Evolutionary conservation across 805 yeast species (phyloP), one percentile per base, ranked within the genome.

Genomic region (Danielozyma ontarioensis): DNA sequence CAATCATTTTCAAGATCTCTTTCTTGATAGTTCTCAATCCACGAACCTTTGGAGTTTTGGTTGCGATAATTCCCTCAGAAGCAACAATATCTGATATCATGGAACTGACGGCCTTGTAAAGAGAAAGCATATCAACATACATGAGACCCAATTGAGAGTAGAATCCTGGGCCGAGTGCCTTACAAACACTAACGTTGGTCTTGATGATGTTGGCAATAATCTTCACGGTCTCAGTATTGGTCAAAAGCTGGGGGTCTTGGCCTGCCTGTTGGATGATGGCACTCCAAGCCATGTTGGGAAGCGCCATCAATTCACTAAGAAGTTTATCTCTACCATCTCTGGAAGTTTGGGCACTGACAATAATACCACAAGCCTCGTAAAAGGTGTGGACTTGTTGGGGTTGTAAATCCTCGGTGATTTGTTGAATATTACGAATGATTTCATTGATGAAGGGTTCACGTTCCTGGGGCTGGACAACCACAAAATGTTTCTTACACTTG

Each of bases 341-440:
- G 28, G 80, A 73, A 25, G 81, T 76, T 59, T 90, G 97, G 10
- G 96, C 96, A 33, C 89, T 77, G 24, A 93, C 76, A 35, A 93
- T 90, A 39, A 83, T 78, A 48, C 97, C 97, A 68, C 97, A 90
- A 1, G 98, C 97, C 64, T 85, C 96, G 59, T 93, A 93, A 55
- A 93, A 93, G 2, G 97, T 88, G 58, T 93, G 98, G 17, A 93
- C 95, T 61, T 93, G 99, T 58, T 90, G 97, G 16, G 99, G 96
- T 51, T 82, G 90, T 52, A 93, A 71, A 56, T 93, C 97, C 36
- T 83, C 85, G 3, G 97, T 93, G 38, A 88, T 89, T 27, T 70
- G 68, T 59, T 84, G 93, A 40, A 93, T 83, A 49, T 80, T 80
- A 42, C 78, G 70, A 33, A 93, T 87, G 42, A 93, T 89, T 46